Evolutionary conservation across 306 rosid species (phyloP), one percentile per base, ranked within the genome.

Genomic region (Spatholobus suberectus): DNA sequence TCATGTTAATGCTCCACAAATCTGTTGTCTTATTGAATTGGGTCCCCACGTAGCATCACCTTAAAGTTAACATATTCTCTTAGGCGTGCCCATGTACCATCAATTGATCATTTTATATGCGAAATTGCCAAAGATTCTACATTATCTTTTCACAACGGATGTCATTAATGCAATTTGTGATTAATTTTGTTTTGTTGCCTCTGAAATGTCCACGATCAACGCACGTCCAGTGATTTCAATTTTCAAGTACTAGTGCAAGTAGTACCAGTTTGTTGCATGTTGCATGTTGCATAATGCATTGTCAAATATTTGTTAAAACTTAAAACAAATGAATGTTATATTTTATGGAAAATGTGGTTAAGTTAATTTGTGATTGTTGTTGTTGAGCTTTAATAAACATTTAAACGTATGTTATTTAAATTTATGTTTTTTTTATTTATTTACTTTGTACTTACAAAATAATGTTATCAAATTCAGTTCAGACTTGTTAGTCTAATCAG

Each of bases 1-100:
- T 75, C 75, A 37, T 81, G 73, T 85, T 88, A 87, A 89, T 92
- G 97, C 92, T 89, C 93, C 91, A 86, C 88, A 86, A 73, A 66
- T 17, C 73, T 54, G 4, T 38, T 35, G 75, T 79, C 82, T 77
- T 37, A 88, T 87, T 90, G 82, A 80, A 15, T 85, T 77, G 67
- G 86, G 87, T 63, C 87, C 82, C 84, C 59, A 35, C 21, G 44
- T 78, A 72, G 63, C 83, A 81, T 80, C 29, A 73, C 38, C 67
- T 52, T 38, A 58, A 86, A 78, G 68, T 84, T 62, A 20, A 67
- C 57, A 61, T 63, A 40, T 73, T 65, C 54, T 61, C 21, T 79
- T 41, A 58, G 76, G 76, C 86, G 82, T 75, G 87, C 78, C 73
- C 43, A 10, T 66, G 72, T 47, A 79, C 73, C 83, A 83, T 79